Evolutionary conservation across 345 rosid genomes (phyloP), one percentile per base, ranked within the genome.

Genomic region (Eucalyptus polybractea): DNA sequence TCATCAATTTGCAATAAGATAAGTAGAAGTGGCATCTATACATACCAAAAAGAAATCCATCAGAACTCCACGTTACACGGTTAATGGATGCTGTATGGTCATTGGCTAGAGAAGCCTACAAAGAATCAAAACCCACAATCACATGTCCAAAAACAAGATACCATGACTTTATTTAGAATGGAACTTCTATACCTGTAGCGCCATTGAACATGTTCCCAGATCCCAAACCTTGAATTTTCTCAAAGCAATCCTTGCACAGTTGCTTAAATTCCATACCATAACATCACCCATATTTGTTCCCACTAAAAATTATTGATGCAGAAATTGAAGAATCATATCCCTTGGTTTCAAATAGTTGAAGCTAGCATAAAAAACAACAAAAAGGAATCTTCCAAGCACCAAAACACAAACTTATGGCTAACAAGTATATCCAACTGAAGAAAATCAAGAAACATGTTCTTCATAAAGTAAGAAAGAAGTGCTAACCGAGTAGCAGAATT

Each of bases 201-300:
- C 86, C 94, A 93, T 89, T 49, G 99, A 93, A 86, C 95, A 91
- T 54, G 92, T 90, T 89, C 91, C 94, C 89, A 92, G 87, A 67
- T 96, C 94, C 97, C 97, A 94, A 87, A 95, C 95, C 89, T 94
- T 91, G 90, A 96, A 97, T 91, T 89, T 92, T 91, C 92, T 96
- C 50, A 87, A 85, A 87, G 93, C 94, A 91, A 97, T 90, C 93
- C 91, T 94, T 87, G 94, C 95, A 87, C 93, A 92, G 92, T 93
- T 94, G 60, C 95, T 95, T 92, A 95, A 89, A 83, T 97, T 97
- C 98, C 97, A 97, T 88, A 96, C 87, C 87, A 91, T 91, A 88
- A 97, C 91, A 89, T 94, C 97, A 86, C 97, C 98, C 91, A 92
- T 92, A 91, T 90, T 93, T 89, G 99, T 97, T 91, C 97, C 99